Conservation (phyloP, 2,329 filamentous ascomycete genomes). For the Aspergillus luchuensis region DNA sequence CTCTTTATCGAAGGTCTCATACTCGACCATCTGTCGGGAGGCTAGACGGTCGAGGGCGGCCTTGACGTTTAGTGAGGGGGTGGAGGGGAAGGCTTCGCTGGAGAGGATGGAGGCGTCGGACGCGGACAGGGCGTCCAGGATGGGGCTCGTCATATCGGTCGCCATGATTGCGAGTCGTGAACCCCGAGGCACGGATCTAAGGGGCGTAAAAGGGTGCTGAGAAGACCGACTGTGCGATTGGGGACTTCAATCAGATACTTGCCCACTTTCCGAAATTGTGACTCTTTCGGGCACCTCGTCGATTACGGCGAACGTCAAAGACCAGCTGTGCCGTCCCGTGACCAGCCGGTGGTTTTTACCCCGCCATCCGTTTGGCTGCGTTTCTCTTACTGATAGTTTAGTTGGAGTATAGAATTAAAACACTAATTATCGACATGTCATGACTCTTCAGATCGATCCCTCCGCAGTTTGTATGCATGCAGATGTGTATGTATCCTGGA, state of each 20-base stretch:
- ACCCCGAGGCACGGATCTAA: conserved; percentile 27
- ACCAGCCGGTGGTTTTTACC: conserved; percentile 16
- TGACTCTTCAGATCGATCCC: too few species aligned
- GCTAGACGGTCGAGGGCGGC: conserved; percentile 82
- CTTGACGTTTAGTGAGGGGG: conserved; percentile 72
- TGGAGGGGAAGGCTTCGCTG: conserved; percentile 67
- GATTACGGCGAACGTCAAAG: conserved; percentile 27
- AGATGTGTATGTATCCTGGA: not conserved
- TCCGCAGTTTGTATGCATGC: too few species aligned
- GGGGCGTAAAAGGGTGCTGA: conserved; percentile 4
- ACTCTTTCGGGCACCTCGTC: conserved; percentile 32
- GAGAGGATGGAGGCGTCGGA: conserved; percentile 66
- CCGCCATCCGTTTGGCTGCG: conserved; percentile 16
- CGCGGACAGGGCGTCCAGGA: conserved; percentile 67
- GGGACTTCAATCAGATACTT: conserved; percentile 19
- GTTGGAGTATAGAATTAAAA: too few species aligned
- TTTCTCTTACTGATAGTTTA: not conserved
- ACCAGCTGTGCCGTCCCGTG: conserved; percentile 29
- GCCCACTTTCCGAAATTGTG: conserved; percentile 36
- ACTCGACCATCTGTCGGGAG: conserved; percentile 83
- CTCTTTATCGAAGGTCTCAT: conserved; percentile 80
- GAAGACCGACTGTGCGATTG: conserved; percentile 10
- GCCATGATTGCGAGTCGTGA: conserved; percentile 40
- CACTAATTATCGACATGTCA: too few species aligned
- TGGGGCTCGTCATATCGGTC: conserved; percentile 62